Evolutionary conservation across 169 alveolate species (phyloP).

Genomic region (Perkinsus olseni): DNA sequence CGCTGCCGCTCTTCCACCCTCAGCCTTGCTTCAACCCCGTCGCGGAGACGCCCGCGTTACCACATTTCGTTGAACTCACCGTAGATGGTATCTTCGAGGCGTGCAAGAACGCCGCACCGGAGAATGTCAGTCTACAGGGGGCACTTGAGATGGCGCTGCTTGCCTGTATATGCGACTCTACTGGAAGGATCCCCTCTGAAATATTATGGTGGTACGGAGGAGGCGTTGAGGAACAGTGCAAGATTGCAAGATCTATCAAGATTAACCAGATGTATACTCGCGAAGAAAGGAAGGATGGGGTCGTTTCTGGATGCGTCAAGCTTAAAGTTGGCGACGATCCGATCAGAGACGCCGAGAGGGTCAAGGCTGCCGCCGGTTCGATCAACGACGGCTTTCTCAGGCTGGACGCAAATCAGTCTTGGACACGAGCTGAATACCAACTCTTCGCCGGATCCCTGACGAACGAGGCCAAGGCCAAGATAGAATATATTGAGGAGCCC

Average conservation of each 20-base stretch:
- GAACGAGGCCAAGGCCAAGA: neutral
- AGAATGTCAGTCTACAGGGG: neutral
- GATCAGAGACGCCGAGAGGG: neutral
- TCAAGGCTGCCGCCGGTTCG: neutral
- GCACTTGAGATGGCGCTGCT: neutral
- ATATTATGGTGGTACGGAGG: neutral
- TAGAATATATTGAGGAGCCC: neutral
- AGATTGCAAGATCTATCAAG: neutral
- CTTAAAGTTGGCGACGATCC: neutral
- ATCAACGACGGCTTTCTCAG: neutral
- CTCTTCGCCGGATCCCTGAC: neutral
- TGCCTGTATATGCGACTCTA: neutral
- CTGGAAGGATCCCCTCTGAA: neutral
- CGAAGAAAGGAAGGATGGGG: neutral
- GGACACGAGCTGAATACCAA: neutral
- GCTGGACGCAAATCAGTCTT: neutral
- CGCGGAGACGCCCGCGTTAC: neutral
- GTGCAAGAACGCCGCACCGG: neutral
- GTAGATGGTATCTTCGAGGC: neutral
- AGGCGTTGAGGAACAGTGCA: neutral
- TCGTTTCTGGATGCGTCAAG: neutral
- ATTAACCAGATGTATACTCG: neutral
- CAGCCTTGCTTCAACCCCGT: neutral
- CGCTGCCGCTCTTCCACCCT: neutral
- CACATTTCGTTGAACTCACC: neutral